Evolutionary conservation across 116 monocot genomes (phyloP).

Genomic region (Dioscorea cayenensis): DNA sequence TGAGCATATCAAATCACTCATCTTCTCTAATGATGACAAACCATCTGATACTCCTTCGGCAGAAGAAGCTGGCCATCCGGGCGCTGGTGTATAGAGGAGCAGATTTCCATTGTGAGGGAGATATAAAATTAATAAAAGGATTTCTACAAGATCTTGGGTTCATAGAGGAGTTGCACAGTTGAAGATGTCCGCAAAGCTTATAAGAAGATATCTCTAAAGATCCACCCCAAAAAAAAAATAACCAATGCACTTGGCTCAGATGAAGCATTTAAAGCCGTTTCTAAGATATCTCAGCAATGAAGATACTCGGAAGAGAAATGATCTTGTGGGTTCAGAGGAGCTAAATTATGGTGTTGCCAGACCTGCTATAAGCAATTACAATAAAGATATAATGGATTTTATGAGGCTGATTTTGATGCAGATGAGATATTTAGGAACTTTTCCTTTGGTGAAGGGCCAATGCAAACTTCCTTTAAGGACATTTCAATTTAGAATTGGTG

Average conservation of each 20-base stretch:
- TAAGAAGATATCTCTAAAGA: slow-evolving; percentile 82
- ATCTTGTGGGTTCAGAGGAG: slow-evolving; percentile 82
- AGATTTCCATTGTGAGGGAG: slow-evolving; percentile 51
- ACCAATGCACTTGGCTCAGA: slow-evolving; percentile 83
- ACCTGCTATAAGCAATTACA: slow-evolving; percentile 12
- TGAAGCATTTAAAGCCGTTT: slow-evolving; percentile 89
- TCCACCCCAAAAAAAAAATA: slow-evolving; percentile 94
- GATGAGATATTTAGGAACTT: too few relatives aligned
- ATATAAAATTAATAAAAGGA: slow-evolving; percentile 82
- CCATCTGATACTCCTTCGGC: not conserved
- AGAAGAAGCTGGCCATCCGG: not conserved
- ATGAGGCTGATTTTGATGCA: too few relatives aligned
- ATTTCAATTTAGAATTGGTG: slow-evolving; percentile 68
- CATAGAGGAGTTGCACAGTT: slow-evolving; percentile 67
- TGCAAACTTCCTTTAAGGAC: slow-evolving; percentile 46
- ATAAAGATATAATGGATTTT: too few relatives aligned
- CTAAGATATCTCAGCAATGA: slow-evolving; percentile 82
- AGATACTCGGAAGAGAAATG: slow-evolving; percentile 68
- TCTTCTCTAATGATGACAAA: not conserved
- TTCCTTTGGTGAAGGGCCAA: too few relatives aligned
- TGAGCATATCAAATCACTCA: not conserved
- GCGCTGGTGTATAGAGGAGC: slow-evolving; percentile 47
- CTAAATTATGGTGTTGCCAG: slow-evolving; percentile 11
- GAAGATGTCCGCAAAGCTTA: slow-evolving; percentile 94
- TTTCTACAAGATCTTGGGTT: slow-evolving; percentile 82